These are phyloP conservation scores for Gossypium schwendimanii DNA, from an alignment of 441 rosid genomes.

Conservation along the genomic window DNA sequence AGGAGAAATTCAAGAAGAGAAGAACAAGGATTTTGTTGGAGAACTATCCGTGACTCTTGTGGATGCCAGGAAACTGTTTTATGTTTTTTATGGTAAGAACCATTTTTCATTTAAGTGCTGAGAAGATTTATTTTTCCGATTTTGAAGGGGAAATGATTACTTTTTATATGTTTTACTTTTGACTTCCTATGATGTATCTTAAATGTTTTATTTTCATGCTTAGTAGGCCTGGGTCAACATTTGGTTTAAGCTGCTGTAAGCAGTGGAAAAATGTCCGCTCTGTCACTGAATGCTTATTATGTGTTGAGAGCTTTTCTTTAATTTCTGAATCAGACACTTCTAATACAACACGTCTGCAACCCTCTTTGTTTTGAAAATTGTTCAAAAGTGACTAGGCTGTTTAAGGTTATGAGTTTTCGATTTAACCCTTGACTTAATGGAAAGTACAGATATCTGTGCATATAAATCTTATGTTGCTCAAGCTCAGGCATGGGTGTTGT, in stretches of 20 bases:
- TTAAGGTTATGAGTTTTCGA: not conserved
- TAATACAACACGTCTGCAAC: not conserved
- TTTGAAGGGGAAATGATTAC: not conserved
- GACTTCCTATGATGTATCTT: not conserved
- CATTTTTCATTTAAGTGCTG: not conserved
- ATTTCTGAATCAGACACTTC: not conserved
- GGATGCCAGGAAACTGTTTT: conserved; percentile 78
- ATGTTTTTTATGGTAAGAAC: conserved; percentile 58
- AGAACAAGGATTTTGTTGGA: conserved; percentile 76
- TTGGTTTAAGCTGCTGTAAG: not conserved
- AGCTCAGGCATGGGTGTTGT: not conserved
- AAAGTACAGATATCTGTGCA: not conserved
- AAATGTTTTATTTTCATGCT: not conserved
- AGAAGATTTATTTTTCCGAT: not conserved
- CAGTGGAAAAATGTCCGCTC: not conserved
- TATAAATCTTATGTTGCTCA: not conserved
- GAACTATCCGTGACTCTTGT: conserved; percentile 89
- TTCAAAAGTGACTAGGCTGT: not conserved
- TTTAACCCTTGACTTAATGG: not conserved
- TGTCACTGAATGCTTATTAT: not conserved
- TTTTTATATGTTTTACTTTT: not conserved
- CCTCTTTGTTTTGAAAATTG: not conserved
- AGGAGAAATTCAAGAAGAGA: conserved; percentile 75
- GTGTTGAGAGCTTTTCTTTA: not conserved
- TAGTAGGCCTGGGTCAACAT: not conserved